Percentiles rank a stretch among this genome's conserved stretches.
phyloP scores from a whole-genome alignment of 2,329 filamentous ascomycete genomes.

The Fusarium sp. region DNA sequence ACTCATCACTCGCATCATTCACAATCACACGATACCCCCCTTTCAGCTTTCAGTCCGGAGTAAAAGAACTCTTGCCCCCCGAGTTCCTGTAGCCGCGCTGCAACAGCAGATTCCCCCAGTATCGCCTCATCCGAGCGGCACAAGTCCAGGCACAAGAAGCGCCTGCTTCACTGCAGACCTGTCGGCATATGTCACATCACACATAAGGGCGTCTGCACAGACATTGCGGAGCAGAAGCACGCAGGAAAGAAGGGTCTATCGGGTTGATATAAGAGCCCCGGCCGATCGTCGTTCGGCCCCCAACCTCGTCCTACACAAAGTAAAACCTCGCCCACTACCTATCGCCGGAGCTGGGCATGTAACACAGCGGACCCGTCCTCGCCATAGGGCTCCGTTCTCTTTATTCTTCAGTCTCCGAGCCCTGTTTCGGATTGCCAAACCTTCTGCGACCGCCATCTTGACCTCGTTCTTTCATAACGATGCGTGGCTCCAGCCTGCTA shows the following conservation, averaged over 20 bases:
- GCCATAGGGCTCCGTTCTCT: constrained; percentile 1
- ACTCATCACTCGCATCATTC: constrained; percentile 33
- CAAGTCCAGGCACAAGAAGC: constrained; percentile 16
- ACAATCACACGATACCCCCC: constrained; percentile 5
- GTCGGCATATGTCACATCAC: constrained; percentile 25
- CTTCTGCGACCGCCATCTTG: constrained; percentile 1
- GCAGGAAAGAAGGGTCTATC: background rate
- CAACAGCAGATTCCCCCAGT: constrained; percentile 5
- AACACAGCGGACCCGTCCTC: constrained; percentile 19
- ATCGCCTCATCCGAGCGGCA: constrained; percentile 7
- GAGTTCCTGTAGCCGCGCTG: constrained; percentile 24
- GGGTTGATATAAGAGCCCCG: constrained; percentile 24
- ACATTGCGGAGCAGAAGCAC: background rate
- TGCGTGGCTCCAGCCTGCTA: constrained; percentile 21
- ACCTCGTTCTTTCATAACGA: background rate
- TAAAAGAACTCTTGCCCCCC: background rate
- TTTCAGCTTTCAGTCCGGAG: background rate
- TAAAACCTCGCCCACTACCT: constrained; percentile 4
- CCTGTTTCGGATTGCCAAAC: background rate
- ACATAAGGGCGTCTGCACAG: background rate
- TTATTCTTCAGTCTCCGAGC: background rate
- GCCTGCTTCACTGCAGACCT: constrained; percentile 2
- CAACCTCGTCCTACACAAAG: constrained; percentile 17
- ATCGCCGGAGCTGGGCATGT: constrained; percentile 28
- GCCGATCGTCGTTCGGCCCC: constrained; percentile 22